A percentile compares a stretch with the other conserved stretches of the same genome.
These are phyloP conservation scores for Jimgerdemannia flammicorona DNA, from an alignment of 192 early-diverging fungal species.

Conservation along the genomic window DNA sequence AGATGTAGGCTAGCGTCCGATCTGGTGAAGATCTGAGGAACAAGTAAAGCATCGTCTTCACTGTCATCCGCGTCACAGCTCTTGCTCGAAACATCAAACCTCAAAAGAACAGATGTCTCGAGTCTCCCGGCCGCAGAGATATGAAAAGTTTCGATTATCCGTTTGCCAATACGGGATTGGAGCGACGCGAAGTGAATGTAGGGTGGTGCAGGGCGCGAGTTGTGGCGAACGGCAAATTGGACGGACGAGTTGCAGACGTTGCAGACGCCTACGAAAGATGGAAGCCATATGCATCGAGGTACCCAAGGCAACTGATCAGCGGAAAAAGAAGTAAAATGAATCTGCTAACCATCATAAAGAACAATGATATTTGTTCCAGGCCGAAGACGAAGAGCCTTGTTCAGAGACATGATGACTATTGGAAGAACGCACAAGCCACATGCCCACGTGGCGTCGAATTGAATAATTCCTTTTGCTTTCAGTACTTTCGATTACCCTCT, in stretches of 20 bases:
- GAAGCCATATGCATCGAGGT: not conserved
- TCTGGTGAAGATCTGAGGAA: not conserved
- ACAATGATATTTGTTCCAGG: not conserved
- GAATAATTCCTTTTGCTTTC: no score
- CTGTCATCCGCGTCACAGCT: not conserved
- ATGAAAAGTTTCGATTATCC: not conserved
- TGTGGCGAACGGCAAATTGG: not conserved
- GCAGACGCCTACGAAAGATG: not conserved
- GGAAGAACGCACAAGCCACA: not conserved
- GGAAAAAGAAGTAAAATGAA: not conserved
- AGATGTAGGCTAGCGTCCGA: not conserved
- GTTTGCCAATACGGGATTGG: not conserved
- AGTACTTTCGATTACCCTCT: not conserved
- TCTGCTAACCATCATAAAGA: not conserved
- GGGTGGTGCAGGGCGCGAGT: not conserved
- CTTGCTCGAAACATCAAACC: not conserved
- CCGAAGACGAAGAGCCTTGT: not conserved
- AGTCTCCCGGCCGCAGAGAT: not conserved
- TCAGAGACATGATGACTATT: not conserved
- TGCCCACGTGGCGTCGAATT: no score
- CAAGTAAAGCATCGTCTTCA: not conserved
- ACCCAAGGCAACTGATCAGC: no score
- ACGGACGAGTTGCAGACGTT: not conserved
- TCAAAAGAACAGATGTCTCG: not conserved
- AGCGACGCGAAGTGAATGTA: not conserved